Base-by-base conservation (phyloP, 176 grass and related monocot genomes). In the Avena sativa region DNA sequence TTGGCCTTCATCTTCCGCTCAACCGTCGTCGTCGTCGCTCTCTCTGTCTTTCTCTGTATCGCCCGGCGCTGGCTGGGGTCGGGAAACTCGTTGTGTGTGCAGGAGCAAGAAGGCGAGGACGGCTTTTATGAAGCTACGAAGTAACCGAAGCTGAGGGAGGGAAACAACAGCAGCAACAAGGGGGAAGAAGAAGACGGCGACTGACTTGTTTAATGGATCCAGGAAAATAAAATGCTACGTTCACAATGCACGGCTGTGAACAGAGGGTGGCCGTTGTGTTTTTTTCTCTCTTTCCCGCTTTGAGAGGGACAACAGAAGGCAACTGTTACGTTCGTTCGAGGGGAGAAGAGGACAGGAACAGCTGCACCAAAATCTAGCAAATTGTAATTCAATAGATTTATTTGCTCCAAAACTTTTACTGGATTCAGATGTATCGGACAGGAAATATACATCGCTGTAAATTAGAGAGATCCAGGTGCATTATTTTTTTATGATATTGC, bases 1-100 rank as follows among this genome's bases (percentile, higher is more conserved):
- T 90, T 93, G 48, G 44, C 71, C 87, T 93, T 95, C 96, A 98
- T 98, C 86, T 36, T 23, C 30, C 61, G 43, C 17, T 43, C 15
- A 3, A 2, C 14, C 36, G 19, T 16, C 46, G 23, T 44, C 38
- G 38, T 40, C 25, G 69, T 47, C 12, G 64, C 20, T 26, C 1
- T 48, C 62, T 49, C 20, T 12, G 8, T 81, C 34, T 53, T 20
- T 81, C 26, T 43, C 25, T 71, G 58, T 32, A 4, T 43, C n/a
- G 20, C 56, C 87, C 8, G 48, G 72, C 12, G 9, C 9, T 10
- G 47, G 63, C 75, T 49, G 30, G 40, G 63, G 52, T 4, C 1
- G 9, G 52, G 69, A 44, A 12, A 4, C 68, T 25, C 43, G 79
- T 62, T 1, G 47, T 38, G n/a, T 83, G 84, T 71, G 74, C 80